Evolutionary conservation across 1,284 basidiomycete species (phyloP).

Genomic region (Cutaneotrichosporon sp.): DNA sequence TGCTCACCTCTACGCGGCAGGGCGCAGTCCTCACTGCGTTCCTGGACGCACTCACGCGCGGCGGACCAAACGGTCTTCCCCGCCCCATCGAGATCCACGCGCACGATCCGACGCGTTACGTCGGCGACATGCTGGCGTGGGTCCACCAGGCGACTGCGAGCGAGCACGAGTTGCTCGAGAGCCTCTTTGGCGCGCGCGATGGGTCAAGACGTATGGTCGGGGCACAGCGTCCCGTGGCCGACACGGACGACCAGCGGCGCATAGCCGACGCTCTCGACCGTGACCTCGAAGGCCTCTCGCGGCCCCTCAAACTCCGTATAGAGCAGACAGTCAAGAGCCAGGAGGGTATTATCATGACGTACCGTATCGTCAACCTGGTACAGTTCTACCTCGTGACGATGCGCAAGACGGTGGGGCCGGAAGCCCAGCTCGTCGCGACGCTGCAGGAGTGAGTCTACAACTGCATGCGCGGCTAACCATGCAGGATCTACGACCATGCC

Average conservation of each 20-base stretch:
- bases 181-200: constrained; percentile 67
- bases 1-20: constrained; percentile 76
- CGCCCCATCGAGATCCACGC: constrained; percentile 95
- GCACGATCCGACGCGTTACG: constrained; percentile 91
- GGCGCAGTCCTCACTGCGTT: constrained; percentile 72
- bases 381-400: constrained; percentile 92
- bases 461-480: not conserved
- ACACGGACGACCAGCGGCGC: constrained; percentile 65
- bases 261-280: constrained; percentile 77
- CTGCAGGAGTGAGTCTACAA: constrained; percentile 65
- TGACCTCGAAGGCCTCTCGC: constrained; percentile 74
- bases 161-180: constrained; percentile 86
- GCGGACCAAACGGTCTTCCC: constrained; percentile 79
- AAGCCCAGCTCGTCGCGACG: constrained; percentile 69
- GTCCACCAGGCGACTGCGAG: constrained; percentile 92
- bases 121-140: constrained; percentile 99
- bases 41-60: constrained; percentile 79
- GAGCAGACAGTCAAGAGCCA: constrained; percentile 88
- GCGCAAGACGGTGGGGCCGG: constrained; percentile 78
- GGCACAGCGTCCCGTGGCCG: constrained; percentile 50
- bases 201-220: constrained; percentile 63
- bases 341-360: constrained; percentile 84
- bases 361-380: constrained; percentile 87
- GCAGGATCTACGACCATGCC: constrained; percentile 70
- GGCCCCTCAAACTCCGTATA: constrained; percentile 79